Evolutionary conservation across 768 basidiomycete species (phyloP).

Genomic region (Podaxis carcinomalis): DNA sequence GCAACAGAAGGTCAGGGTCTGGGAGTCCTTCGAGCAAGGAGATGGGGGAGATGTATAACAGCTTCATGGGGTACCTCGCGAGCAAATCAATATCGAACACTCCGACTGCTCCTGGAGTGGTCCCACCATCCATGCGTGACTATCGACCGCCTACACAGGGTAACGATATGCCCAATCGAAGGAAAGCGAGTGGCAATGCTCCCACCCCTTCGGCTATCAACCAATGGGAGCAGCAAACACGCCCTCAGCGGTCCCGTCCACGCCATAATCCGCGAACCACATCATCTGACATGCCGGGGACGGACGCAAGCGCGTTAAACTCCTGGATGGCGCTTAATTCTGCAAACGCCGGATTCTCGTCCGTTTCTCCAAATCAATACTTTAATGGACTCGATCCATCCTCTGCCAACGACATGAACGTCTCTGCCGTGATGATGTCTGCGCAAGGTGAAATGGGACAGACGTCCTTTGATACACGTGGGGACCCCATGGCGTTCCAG

Average conservation of each 20-base stretch:
- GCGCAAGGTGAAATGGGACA: not conserved
- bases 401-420: not conserved
- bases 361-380: not conserved
- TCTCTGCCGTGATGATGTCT: not conserved
- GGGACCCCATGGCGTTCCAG: not conserved
- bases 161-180: not conserved
- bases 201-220: conserved; percentile 5
- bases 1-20: not conserved
- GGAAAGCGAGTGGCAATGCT: not conserved
- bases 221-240: conserved; percentile 1
- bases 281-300: not conserved
- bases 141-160: conserved; percentile 8
- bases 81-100: conserved; percentile 14
- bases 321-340: conserved; percentile 9
- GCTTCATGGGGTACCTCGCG: conserved; percentile 21
- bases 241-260: not conserved
- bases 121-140: conserved; percentile 9
- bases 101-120: conserved; percentile 3
- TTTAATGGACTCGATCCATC: not conserved
- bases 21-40: conserved; percentile 6
- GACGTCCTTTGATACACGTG: not conserved
- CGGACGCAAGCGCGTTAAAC: conserved; percentile 1
- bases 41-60: conserved; percentile 21
- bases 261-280: not conserved
- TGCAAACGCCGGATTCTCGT: not conserved